These are phyloP conservation scores for Irpex sp. DNA, from an alignment of 1,284 basidiomycete genomes.

Conservation along the genomic window DNA sequence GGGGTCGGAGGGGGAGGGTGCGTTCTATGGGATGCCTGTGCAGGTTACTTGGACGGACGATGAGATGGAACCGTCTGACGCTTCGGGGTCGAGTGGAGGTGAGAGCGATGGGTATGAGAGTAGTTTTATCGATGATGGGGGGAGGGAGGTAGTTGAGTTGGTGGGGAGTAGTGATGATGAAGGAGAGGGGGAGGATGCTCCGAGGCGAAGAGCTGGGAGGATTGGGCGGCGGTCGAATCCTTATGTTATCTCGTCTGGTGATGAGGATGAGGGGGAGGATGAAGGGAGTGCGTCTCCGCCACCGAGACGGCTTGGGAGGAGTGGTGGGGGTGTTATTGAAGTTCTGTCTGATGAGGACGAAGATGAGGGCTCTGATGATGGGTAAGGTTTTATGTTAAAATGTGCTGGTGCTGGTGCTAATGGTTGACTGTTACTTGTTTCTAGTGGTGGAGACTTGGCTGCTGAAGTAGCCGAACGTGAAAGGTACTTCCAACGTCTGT, in stretches of 20 bases:
- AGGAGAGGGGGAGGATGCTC: background rate
- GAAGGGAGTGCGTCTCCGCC: background rate
- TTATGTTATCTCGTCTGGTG: constrained; percentile 18
- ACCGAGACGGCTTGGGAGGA: background rate
- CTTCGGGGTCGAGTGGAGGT: constrained; percentile 7
- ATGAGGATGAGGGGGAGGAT: constrained; percentile 19
- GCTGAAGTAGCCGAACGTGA: constrained; percentile 12
- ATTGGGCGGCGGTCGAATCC: background rate
- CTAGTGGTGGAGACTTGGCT: constrained; percentile 3
- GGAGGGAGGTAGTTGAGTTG: background rate
- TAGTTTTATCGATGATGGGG: constrained; percentile 27
- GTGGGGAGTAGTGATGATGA: background rate
- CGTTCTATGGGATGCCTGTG: constrained; percentile 14
- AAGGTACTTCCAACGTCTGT: constrained; percentile 3
- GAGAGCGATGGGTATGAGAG: constrained; percentile 23
- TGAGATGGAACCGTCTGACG: constrained; percentile 3
- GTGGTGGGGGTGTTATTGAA: background rate
- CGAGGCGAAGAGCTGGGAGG: background rate
- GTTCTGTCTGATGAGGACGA: constrained; percentile 1
- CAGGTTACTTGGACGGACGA: background rate
- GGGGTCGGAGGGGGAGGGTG: constrained; percentile 7
- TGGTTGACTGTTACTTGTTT: background rate
- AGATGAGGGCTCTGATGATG: background rate
- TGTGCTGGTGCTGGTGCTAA: background rate
- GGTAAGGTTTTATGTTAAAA: background rate